Evolutionary conservation across 1,284 basidiomycete species (phyloP).

Genomic region (Ceratobasidium sp.): DNA sequence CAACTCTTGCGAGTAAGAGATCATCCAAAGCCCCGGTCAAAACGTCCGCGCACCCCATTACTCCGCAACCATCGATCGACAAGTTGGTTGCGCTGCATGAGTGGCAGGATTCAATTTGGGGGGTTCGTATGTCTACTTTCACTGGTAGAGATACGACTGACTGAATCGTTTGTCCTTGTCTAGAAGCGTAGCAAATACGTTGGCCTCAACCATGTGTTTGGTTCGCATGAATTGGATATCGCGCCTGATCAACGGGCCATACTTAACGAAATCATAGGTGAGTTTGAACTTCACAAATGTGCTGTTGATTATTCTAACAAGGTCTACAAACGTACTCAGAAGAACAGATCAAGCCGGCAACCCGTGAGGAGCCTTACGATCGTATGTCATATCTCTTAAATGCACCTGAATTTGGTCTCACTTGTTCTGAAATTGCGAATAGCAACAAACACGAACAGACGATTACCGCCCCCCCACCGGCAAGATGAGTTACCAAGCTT

Average conservation of each 20-base stretch:
- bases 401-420: slow-evolving; percentile 9
- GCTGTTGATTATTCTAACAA: not conserved
- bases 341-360: slow-evolving; percentile 31
- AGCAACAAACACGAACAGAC: slow-evolving; percentile 22
- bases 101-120: slow-evolving; percentile 27
- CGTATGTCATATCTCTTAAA: slow-evolving; percentile 14
- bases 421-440: slow-evolving; percentile 19
- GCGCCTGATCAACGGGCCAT: slow-evolving; percentile 18
- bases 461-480: slow-evolving; percentile 9
- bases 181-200: slow-evolving; percentile 27
- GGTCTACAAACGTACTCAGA: not conserved
- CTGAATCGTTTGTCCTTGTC: not conserved
- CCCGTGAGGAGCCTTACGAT: slow-evolving; percentile 23
- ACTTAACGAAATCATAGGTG: slow-evolving; percentile 17
- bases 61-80: slow-evolving; percentile 7
- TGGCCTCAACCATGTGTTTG: slow-evolving; percentile 6
- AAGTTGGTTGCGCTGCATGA: slow-evolving; percentile 12
- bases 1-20: slow-evolving; percentile 14
- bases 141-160: not conserved
- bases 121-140: slow-evolving; percentile 16
- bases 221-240: slow-evolving; percentile 16
- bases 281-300: slow-evolving; percentile 16
- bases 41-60: not conserved
- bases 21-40: slow-evolving; percentile 8
- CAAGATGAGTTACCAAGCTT: slow-evolving; percentile 21